Evolutionary conservation across 2,329 filamentous ascomycete genomes (phyloP), one percentile per base, ranked within the genome.

Genomic region (Paecilomyces dactylethromorphus): DNA sequence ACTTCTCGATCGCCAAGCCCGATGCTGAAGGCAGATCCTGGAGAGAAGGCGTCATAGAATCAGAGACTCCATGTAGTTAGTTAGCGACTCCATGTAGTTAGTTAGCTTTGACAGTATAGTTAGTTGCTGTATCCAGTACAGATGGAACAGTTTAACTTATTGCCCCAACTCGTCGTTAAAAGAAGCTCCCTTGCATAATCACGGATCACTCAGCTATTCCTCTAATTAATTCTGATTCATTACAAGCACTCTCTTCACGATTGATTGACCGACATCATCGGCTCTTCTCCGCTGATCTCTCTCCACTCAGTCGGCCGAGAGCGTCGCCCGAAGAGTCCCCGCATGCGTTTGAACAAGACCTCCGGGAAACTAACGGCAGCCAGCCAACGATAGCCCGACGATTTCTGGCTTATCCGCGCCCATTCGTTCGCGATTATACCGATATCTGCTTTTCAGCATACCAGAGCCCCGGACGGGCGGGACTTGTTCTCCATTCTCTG

Each of bases 341-440:
- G 50, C 50, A 52, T 29, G 8, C 26, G 26, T 15, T 26, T n/a
- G 35, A 39, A 39, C 35, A n/a, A 45, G 6, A n/a, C 6, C 3
- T 39, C 31, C 35, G 35, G 3, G 3, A 45, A 18, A 45, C 15
- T 18, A 45, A 45, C 39, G 5, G 7, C 18, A 8, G 15, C 15
- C 50, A 52, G 21, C 53, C 55, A 59, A 61, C 57, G 55, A 59
- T 12, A 59, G 54, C 13, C 50, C 49, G 24, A 53, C 55, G 35
- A 62, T 62, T 62, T 53, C 51, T 60, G 58, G 54, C 35, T 21
- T 31, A 33, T 35, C 39, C 31, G 39, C 57, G 50, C 51, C 57
- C 35, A 61, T 62, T 62, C 57, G 61, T 59, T 59, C 22, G 21
- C 22, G 21, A 21, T 22, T 5, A 52, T 52, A 13, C 50, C n/a